A percentile compares a stretch with the other conserved stretches of the same genome.
Evolutionary conservation across 441 rosid species (phyloP).

Genomic region (Corymbia citriodora): DNA sequence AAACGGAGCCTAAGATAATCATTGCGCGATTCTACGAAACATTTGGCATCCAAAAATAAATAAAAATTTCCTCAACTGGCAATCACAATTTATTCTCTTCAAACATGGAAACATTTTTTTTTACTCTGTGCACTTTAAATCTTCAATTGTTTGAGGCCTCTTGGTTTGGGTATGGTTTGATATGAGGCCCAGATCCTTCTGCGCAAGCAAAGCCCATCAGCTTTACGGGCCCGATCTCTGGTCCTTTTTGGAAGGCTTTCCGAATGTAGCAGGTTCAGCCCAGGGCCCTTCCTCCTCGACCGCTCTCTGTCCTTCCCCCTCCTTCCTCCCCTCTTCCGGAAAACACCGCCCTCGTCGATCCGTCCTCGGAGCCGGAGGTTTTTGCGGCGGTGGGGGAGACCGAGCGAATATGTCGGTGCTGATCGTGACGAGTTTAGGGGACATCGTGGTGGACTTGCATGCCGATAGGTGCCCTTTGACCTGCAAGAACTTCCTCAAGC

Average conservation of each 20-base stretch:
- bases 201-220: not conserved
- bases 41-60: not conserved
- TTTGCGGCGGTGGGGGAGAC: not conserved
- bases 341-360: not conserved
- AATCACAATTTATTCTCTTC: accelerated
- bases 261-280: not conserved
- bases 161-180: not conserved
- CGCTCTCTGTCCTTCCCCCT: not conserved
- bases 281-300: not conserved
- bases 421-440: constrained; percentile 79
- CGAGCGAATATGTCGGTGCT: constrained; percentile 59
- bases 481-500: constrained; percentile 90
- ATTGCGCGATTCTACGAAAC: not conserved
- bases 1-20: not conserved
- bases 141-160: not conserved
- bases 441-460: constrained; percentile 70
- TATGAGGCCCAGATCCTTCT: not conserved
- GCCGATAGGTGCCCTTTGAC: constrained; percentile 74
- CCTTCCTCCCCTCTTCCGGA: not conserved
- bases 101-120: not conserved
- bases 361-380: not conserved
- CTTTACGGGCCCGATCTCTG: not conserved
- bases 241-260: not conserved
- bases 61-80: not conserved
- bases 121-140: not conserved